Base-by-base conservation (phyloP, 441 rosid species). In the Erodium trifolium region DNA sequence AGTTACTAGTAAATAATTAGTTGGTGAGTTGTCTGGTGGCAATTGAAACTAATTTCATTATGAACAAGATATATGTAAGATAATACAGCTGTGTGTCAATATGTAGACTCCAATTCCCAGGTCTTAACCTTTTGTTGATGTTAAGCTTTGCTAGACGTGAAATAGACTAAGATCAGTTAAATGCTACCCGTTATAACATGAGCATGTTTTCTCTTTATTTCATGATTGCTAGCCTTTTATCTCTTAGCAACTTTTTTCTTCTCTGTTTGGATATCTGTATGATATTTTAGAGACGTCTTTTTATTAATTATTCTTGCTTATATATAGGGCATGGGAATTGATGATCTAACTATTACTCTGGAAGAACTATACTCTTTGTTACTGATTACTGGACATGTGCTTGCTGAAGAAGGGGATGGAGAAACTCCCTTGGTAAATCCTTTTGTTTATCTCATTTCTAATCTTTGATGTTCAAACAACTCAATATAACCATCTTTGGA, bases 361-460 rank as follows among this genome's bases (percentile, higher is more conserved):
- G 99, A 94, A 79, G 99, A 94, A 83, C 82, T 90, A 64, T 94
- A 90, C 80, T 92, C 96, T 12, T 80, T 94, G 78, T 78, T 92
- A 78, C 75, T 94, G 60, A 85, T 94, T 80, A 83, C 81, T 39
- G 99, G 99, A 76, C 97, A 94, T 80, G 88, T 94, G 68, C 90
- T 94, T 82, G 98, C 96, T 62, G 99, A 94, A 82, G 99, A 94
- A 84, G 94, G 98, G 72, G 97, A 94, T 71, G 98, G 99, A 71
- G 99, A 94, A 83, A 94, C 98, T 9, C 98, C 99, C 69, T 70
- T 94, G 98, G 99, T 94, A 85, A 72, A 67, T 72, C 27, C 57
- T 67, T 72, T 70, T 57, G 47, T 66, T 62, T 41, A 66, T 66
- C 68, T 23, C 57, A 68, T 66, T 47, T 19, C 47, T 57, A 37